Evolutionary conservation across 2,329 filamentous ascomycete species (phyloP), one percentile per base, ranked within the genome.

Genomic region (Dendrostoma leiphaemia): DNA sequence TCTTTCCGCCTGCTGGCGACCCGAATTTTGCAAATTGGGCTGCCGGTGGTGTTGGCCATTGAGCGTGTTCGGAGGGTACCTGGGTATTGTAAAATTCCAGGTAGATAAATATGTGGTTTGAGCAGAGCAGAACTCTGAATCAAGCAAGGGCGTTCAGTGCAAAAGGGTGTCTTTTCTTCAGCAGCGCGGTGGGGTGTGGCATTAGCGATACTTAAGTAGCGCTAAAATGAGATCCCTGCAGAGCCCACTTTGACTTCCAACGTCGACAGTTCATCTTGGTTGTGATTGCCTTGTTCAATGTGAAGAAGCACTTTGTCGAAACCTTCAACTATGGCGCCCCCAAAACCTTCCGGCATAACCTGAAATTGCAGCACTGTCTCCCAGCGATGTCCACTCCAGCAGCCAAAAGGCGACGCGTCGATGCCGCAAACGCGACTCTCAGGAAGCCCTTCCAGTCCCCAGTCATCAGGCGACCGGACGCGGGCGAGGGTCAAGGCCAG

Each of bases 361-460:
- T 48, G 45, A 48, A 12, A 2, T 24, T 6, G 13, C n/a, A n/a
- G n/a, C 13, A 24, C 26, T 21, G 34, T 3, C 32, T 10, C 13
- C 7, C 23, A 40, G 74, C 46, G n/a, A 44, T 59, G 56, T 45
- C 63, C 57, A 46, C 56, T 1, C 78, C 77, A 53, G 71, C 78
- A 53, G 74, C 75, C 54, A 89, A 89, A 72, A 81, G 84, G 47
- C 84, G 86, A 57, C 82, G 84, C 60, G 72, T 87, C 59, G 78
- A 85, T 54, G 72, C 78, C 41, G 78, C 81, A 35, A 71, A 77
- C 21, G 76, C 74, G n/a, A 79, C 80, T 6, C 78, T 90, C 45
- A 79, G 80, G 58, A 88, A 85, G 65, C 88, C 88, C 0, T 91
- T 91, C 72, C 85, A 86, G 60, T 90, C 88, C 43, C 88, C 86